Base-by-base conservation (phyloP, 1,284 basidiomycete genomes). In the Chalciporus sp. region DNA sequence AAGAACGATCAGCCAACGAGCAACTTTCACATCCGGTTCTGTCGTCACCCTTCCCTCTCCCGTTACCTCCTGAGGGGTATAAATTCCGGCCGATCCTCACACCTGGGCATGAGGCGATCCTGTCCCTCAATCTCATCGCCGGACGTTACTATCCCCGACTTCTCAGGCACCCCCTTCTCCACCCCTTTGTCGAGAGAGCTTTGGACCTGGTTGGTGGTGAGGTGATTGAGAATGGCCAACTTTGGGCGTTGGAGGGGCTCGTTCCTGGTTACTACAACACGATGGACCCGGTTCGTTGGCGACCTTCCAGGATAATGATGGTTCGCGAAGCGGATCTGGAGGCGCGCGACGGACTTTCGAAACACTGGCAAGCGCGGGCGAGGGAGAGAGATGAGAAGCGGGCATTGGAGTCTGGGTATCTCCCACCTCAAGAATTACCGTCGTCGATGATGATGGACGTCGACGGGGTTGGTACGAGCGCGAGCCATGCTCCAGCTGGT, bases 81-180 rank as follows among this genome's bases (percentile, higher is more conserved):
- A 78, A 76, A 58, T 90, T 90, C 71, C 80, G 87, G n/a, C 75
- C 81, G 0, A 86, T 92, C 52, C 72, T 89, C 11, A 64, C 73
- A 1, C 74, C 81, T n/a, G 86, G 80, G 0, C 72, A 81, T 59
- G 88, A 92, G 69, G 81, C 78, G 23, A 77, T 87, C 19, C 60
- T 90, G 10, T 84, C 85, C 4, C 75, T 91, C 31, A 80, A 82
- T 23, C 71, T 90, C 51, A 77, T 92, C 53, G 81, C 81, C 39
- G 89, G 89, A 29, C 77, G 89, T 50, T 92, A 92, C 67, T 92
- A 92, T 65, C 85, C 89, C 6, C 71, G 76, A 8, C 73, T 92
- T 19, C 75, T 88, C 28, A 63, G 72, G 11, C 88, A 90, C 61
- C 85, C 86, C 0, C 72, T 83, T 26, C 69, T 90, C 39, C 68